phyloP scores from a whole-genome alignment of 73 alveolate species.

The Loxodes magnus region DNA sequence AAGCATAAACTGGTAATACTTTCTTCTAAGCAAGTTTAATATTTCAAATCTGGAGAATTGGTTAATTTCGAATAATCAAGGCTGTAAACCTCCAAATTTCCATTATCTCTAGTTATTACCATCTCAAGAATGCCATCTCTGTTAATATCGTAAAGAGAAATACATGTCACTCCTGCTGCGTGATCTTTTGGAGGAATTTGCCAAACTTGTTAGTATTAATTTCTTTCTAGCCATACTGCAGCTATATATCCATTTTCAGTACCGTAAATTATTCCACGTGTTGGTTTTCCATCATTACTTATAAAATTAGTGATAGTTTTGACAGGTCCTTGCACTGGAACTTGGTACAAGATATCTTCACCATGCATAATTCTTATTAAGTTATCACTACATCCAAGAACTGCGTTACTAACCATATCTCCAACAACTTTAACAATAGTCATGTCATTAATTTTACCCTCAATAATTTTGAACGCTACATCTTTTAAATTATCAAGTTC shows the following conservation, averaged over 20 bases:
- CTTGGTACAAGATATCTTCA: not conserved
- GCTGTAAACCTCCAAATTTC: not conserved
- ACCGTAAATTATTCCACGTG: not conserved
- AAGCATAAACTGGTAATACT: not conserved
- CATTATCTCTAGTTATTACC: constrained; percentile 2
- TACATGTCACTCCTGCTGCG: not conserved
- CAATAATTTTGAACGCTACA: not conserved
- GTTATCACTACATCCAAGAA: constrained; percentile 7
- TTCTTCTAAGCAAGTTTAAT: not conserved
- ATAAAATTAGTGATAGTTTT: not conserved
- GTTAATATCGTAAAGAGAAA: not conserved
- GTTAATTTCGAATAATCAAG: too few relatives aligned
- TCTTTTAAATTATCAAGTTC: constrained; percentile 1
- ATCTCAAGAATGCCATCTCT: constrained; percentile 1
- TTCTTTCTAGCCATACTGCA: not conserved
- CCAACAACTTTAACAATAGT: constrained; percentile 3
- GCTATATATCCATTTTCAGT: constrained; percentile 3
- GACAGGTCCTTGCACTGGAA: not conserved
- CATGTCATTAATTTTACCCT: constrained; percentile 4
- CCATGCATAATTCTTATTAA: not conserved
- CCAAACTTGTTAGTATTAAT: not conserved
- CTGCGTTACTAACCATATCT: constrained; percentile 4
- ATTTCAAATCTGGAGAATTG: too few relatives aligned
- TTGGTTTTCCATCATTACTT: not conserved
- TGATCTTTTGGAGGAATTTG: not conserved